Base-by-base conservation (phyloP, 1,284 basidiomycete species). In the Apiotrichum siamense region DNA sequence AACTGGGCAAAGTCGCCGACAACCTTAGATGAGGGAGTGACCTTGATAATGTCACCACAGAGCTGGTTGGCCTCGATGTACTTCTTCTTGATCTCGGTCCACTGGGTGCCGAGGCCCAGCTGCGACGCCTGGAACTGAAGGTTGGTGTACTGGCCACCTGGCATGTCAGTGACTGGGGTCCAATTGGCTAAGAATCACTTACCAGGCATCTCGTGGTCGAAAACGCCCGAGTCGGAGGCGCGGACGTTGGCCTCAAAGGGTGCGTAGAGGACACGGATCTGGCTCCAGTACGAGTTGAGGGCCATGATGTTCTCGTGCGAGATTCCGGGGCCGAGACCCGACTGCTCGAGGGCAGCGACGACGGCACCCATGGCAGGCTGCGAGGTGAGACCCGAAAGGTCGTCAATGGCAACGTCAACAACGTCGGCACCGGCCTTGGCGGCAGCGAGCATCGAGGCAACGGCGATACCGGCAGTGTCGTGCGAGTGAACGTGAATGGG, bases 141-240 rank as follows among this genome's bases (percentile, higher is more conserved):
- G 77, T 94, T 94, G 50, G 90, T 94, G 77, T 93, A 94, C 73
- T 94, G 90, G 44, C 69, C 64, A 74, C 96, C 96, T n/a, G n/a
- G n/a, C n/a, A n/a, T n/a, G n/a, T n/a, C n/a, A n/a, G n/a, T n/a
- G n/a, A n/a, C n/a, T n/a, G n/a, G n/a, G n/a, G n/a, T n/a, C n/a
- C n/a, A n/a, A n/a, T n/a, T n/a, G n/a, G n/a, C n/a, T n/a, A n/a
- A n/a, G n/a, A n/a, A n/a, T n/a, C n/a, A n/a, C n/a, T n/a, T n/a
- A n/a, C n/a, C n/a, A 47, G 96, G 96, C 96, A 99, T 99, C 78
- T 98, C 93, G 77, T 98, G 96, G 71, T 94, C 93, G 71, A 97
- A 98, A 55, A 97, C 93, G 76, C 88, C 92, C 40, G 89, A 94
- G 74, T 94, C 90, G 43, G 91, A 94, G 24, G 93, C 89, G 57